phyloP scores from a whole-genome alignment of 495 filamentous ascomycete genomes.

The Sordaria brevicollis region DNA sequence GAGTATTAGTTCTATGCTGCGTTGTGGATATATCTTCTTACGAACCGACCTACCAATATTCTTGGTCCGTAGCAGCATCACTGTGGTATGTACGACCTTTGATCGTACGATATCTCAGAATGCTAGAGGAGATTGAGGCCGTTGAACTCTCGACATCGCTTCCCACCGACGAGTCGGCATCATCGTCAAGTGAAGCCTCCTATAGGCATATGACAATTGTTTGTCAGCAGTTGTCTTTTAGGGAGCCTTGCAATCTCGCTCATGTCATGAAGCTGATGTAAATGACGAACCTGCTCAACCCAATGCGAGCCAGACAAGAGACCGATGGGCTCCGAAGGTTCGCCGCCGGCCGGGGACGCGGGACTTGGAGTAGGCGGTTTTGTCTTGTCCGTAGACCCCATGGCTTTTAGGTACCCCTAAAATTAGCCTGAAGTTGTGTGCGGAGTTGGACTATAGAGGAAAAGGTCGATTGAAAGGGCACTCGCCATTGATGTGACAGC shows the following conservation, averaged over 20 bases:
- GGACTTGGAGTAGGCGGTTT: neutral
- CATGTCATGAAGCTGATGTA: neutral
- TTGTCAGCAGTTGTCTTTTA: neutral
- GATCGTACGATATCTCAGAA: conserved; percentile 24
- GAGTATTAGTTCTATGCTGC: neutral
- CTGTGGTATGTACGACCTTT: conserved; percentile 23
- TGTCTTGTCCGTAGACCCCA: neutral
- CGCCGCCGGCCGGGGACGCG: neutral
- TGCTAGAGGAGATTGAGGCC: conserved; percentile 23
- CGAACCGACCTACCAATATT: conserved; percentile 14
- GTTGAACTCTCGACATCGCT: conserved; percentile 17
- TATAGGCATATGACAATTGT: neutral
- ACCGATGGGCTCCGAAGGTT: neutral
- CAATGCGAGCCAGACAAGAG: neutral
- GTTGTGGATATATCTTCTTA: neutral
- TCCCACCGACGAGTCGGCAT: conserved; percentile 29
- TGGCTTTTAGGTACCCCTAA: too few species aligned
- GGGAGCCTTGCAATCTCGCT: neutral
- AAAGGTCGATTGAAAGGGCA: too few species aligned
- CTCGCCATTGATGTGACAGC: too few species aligned
- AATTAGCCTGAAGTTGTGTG: too few species aligned
- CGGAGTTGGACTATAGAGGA: too few species aligned
- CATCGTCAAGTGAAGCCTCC: conserved; percentile 5
- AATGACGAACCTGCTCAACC: neutral
- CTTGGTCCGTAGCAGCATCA: conserved; percentile 2